Evolutionary conservation across 2,329 filamentous ascomycete genomes (phyloP).

Genomic region (Paraconiothyrium brasiliense): DNA sequence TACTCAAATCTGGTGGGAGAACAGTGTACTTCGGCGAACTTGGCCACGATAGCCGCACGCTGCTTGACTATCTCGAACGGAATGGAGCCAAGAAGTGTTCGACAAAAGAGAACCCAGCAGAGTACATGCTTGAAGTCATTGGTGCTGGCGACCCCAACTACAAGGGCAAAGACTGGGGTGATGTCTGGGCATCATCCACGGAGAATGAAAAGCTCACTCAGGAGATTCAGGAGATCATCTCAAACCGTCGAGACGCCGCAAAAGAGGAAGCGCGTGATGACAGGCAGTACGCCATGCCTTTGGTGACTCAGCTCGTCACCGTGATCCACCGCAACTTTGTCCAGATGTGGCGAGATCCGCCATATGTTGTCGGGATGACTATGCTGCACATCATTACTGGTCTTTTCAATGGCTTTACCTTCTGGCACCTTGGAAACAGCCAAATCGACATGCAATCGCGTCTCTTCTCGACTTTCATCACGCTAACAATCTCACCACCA

Average conservation of each 20-base stretch:
- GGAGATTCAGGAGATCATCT: slow-evolving; percentile 54
- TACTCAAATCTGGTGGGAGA: slow-evolving; percentile 70
- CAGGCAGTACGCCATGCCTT: slow-evolving; percentile 56
- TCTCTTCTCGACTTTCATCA: slow-evolving; percentile 81
- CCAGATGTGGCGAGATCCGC: slow-evolving; percentile 71
- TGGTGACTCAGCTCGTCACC: slow-evolving; percentile 52
- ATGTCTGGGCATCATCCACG: slow-evolving; percentile 55
- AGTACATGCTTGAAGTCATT: slow-evolving; percentile 61
- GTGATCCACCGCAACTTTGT: slow-evolving; percentile 62
- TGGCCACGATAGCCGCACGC: slow-evolving; percentile 51
- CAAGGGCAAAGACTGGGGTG: slow-evolving; percentile 57
- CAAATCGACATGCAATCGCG: slow-evolving; percentile 63
- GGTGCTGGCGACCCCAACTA: slow-evolving; percentile 55
- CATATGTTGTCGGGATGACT: slow-evolving; percentile 72
- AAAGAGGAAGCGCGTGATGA: slow-evolving; percentile 53
- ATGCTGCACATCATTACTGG: slow-evolving; percentile 62
- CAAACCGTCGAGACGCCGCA: slow-evolving; percentile 41
- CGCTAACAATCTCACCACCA: slow-evolving; percentile 76
- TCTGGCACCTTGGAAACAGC: slow-evolving; percentile 57
- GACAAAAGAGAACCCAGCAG: slow-evolving; percentile 63
- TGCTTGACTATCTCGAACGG: slow-evolving; percentile 61
- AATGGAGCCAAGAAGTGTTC: slow-evolving; percentile 64
- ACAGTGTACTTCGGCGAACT: slow-evolving; percentile 74
- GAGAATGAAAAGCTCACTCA: slow-evolving; percentile 50
- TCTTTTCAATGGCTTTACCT: slow-evolving; percentile 60